Percentiles rank a stretch among this genome's conserved stretches.
Conservation (phyloP, 1,284 basidiomycete genomes). For the Apiotrichum veenhuisii region DNA sequence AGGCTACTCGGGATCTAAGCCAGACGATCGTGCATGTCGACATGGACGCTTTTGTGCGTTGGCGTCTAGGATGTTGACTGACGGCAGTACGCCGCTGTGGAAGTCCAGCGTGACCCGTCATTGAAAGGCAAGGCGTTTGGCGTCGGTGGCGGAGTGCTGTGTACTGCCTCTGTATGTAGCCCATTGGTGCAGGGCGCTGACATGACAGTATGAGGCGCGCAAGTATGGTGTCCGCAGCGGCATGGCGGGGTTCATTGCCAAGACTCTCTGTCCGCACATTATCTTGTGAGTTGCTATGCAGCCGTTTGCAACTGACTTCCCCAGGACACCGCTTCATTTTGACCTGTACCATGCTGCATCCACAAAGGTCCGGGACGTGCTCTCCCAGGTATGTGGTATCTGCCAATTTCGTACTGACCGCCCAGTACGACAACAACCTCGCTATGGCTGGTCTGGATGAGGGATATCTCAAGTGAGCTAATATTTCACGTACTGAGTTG, state of each 20-base stretch:
- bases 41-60: conserved; percentile 47
- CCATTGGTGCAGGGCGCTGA: not conserved
- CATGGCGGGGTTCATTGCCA: conserved; percentile 90
- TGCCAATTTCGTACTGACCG: not conserved
- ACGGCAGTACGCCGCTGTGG: conserved; percentile 49
- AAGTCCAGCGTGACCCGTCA: conserved; percentile 70
- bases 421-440: conserved; percentile 76
- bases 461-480: conserved; percentile 76
- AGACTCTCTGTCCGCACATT: conserved; percentile 89
- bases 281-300: conserved; percentile 54
- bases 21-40: conserved; percentile 61
- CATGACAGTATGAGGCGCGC: conserved; percentile 76
- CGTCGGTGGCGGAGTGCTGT: conserved; percentile 70
- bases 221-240: conserved; percentile 83
- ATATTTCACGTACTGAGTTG: not conserved
- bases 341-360: conserved; percentile 71
- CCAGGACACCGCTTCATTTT: conserved; percentile 51
- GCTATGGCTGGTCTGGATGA: conserved; percentile 79
- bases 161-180: conserved; percentile 59
- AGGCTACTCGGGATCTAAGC: conserved; percentile 70
- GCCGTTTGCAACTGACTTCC: not conserved
- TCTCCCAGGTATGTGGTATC: conserved; percentile 31
- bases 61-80: not conserved
- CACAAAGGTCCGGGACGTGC: conserved; percentile 41
- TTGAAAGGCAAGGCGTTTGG: conserved; percentile 82